Conservation (phyloP, 2,329 filamentous ascomycete species). For the Verticillium longisporum region DNA sequence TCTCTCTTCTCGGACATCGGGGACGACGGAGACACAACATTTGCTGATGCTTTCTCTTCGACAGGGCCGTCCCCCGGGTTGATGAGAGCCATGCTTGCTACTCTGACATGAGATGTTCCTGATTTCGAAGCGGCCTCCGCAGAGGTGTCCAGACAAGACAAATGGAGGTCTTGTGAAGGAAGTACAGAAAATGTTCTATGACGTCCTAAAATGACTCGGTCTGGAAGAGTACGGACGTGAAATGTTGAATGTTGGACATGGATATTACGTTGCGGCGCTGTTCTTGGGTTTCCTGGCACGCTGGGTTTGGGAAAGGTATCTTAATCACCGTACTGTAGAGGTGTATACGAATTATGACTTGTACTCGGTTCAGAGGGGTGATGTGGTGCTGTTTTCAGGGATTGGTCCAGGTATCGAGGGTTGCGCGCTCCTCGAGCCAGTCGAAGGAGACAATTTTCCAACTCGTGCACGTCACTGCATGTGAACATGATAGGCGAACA, state of each 20-base stretch:
- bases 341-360: no score
- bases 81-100: conserved; percentile 64
- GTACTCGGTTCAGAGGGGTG: no score
- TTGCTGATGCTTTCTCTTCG: conserved; percentile 15
- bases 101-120: conserved; percentile 47
- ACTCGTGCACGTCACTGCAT: no score
- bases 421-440: no score
- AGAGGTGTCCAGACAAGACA: no score
- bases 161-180: no score
- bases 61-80: conserved; percentile 57
- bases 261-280: not conserved
- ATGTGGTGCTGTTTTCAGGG: no score
- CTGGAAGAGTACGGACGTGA: not conserved
- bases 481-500: not conserved
- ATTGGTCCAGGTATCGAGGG: no score
- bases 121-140: no score
- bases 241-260: not conserved
- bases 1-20: not conserved
- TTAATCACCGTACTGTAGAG: no score
- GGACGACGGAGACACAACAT: not conserved
- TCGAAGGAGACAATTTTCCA: no score
- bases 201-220: not conserved
- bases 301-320: not conserved
- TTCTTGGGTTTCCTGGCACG: not conserved
- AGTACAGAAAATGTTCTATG: not conserved